Conservation (phyloP, 169 alveolate species). For the Cryptosporidium sp. region DNA sequence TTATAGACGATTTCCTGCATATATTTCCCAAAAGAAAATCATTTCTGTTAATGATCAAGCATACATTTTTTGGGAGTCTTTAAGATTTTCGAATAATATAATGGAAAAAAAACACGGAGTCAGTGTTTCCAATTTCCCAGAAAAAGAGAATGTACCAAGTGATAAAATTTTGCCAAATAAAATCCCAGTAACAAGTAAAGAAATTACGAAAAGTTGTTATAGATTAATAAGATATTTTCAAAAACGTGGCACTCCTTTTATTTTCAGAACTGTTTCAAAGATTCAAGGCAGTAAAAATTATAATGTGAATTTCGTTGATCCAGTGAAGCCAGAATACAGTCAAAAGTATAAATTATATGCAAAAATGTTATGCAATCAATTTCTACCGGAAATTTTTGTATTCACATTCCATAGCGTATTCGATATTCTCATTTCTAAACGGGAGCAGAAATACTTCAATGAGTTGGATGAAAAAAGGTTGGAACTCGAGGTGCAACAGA, state of each 20-base stretch:
- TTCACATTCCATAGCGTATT: slow-evolving; percentile 22
- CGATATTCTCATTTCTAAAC: slow-evolving; percentile 1
- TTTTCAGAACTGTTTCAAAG: neutral
- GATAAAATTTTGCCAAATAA: slow-evolving; percentile 28
- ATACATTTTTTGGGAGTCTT: slow-evolving; percentile 58
- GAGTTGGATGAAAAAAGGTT: slow-evolving; percentile 17
- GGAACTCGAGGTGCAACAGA: slow-evolving; percentile 33
- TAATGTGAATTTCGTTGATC: slow-evolving; percentile 12
- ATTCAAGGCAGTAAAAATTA: slow-evolving; percentile 3
- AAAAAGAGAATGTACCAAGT: slow-evolving; percentile 17
- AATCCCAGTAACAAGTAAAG: slow-evolving; percentile 36
- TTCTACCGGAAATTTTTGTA: slow-evolving; percentile 33
- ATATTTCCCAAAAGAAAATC: slow-evolving; percentile 72
- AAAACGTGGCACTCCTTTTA: slow-evolving; percentile 39
- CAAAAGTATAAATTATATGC: slow-evolving; percentile 18
- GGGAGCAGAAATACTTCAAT: slow-evolving; percentile 26
- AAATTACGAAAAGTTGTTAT: slow-evolving; percentile 38
- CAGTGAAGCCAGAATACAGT: neutral
- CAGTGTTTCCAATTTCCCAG: slow-evolving; percentile 51
- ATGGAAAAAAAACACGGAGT: slow-evolving; percentile 22
- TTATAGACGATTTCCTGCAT: slow-evolving; percentile 45
- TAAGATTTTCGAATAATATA: slow-evolving; percentile 19
- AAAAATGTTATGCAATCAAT: slow-evolving; percentile 19
- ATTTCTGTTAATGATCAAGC: slow-evolving; percentile 26
- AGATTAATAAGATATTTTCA: slow-evolving; percentile 58